Conservation (phyloP, 2,329 filamentous ascomycete genomes). For the Aspergillus arachidicola region DNA sequence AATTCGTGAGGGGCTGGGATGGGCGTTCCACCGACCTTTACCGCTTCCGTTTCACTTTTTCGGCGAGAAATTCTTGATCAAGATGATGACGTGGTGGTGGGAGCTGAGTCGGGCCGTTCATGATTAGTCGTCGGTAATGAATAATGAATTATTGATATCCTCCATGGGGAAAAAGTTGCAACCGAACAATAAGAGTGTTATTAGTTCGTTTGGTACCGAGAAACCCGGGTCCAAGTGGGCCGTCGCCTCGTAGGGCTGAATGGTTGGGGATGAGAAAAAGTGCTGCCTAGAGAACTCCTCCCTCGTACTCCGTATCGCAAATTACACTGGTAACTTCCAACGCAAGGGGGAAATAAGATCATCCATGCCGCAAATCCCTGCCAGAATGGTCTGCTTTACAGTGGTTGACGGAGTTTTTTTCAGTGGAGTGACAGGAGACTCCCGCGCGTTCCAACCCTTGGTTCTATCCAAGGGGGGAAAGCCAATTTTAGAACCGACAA, state of each 20-base stretch:
- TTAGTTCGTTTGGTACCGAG: not conserved
- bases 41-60: constrained; percentile 12
- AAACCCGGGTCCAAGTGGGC: not conserved
- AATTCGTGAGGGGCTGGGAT: constrained; percentile 19
- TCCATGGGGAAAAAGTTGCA: not conserved
- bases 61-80: constrained; percentile 14
- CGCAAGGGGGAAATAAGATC: not conserved
- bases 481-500: not conserved
- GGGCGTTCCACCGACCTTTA: constrained; percentile 20
- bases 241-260: constrained; percentile 12
- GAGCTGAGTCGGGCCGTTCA: constrained; percentile 2
- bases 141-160: constrained; percentile 4
- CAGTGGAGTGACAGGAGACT: not conserved
- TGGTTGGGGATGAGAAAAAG: not conserved
- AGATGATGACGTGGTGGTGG: constrained; percentile 21
- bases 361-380: not conserved
- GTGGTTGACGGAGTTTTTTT: not conserved
- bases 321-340: not conserved
- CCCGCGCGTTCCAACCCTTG: not conserved
- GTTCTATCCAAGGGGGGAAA: not conserved
- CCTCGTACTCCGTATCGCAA: not conserved
- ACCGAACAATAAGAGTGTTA: not conserved
- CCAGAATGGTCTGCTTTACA: not conserved
- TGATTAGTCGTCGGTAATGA: constrained; percentile 5
- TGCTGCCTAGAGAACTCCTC: not conserved